Base-by-base conservation (phyloP, 352 stramenopile genomes). In the Phytophthora melonis region DNA sequence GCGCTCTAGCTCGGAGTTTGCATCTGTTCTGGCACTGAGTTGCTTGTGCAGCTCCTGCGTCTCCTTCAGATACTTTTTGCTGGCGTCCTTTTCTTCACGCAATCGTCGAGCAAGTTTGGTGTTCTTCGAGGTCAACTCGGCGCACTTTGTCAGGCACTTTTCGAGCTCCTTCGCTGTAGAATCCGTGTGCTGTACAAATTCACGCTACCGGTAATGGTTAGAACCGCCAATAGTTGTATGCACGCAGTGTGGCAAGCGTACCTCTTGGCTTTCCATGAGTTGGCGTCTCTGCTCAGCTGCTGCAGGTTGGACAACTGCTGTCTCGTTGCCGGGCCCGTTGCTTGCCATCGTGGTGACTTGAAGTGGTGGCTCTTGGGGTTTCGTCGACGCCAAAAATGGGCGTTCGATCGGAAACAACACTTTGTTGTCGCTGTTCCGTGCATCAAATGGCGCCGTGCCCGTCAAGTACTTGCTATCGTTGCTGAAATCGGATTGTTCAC, bases 51-150 rank as follows among this genome's bases (percentile, higher is more conserved):
- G 36, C 11, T 71, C 56, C 6, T 79, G 56, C 18, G 75, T 52
- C 5, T 83, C 68, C 41, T 74, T 73, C 3, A 59, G 18, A 23
- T 76, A 58, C 25, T 72, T 59, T 13, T 73, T 70, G 43, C 61
- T 79, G 7, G 41, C 59, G 34, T 75, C 64, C 25, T 78, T 70
- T 27, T 76, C 68, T n/a, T 64, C 32, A 30, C 66, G 69, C 8
- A 88, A 49, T 21, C 66, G 63, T 55, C 60, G 43, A 10, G 58
- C 61, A 1, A 86, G 57, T 58, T 82, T 77, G 1, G 70, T 49
- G 50, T 85, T 84, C 50, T 79, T 75, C 9, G 57, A 54, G 5
- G 70, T 72, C 11, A 87, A 57, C 21, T 77, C 58, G 8, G 68
- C 62, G 34, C 72, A 79, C 14, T 74, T 76, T 43, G 62, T 36